phyloP scores from a whole-genome alignment of 345 rosid species.

The Eucalyptus brandiana region DNA sequence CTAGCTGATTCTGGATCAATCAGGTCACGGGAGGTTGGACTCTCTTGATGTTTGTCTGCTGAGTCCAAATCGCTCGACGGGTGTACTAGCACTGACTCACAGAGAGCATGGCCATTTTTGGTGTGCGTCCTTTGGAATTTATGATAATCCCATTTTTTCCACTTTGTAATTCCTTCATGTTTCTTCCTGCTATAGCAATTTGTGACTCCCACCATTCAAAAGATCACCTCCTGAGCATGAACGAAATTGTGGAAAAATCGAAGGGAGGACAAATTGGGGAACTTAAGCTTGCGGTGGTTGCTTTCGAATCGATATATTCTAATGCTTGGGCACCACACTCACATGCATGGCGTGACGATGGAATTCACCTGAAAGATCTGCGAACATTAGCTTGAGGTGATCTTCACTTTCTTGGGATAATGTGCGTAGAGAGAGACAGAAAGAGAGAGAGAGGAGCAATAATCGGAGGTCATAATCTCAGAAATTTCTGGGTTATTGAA shows the following conservation, averaged over 20 bases:
- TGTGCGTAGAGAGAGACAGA: neutral
- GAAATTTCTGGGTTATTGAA: neutral
- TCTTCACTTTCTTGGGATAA: neutral
- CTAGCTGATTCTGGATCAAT: neutral
- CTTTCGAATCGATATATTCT: neutral
- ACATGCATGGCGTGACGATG: neutral
- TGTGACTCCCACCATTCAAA: neutral
- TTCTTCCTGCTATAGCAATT: neutral
- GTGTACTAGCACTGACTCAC: neutral
- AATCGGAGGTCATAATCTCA: neutral
- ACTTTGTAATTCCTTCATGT: neutral
- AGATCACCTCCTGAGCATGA: neutral
- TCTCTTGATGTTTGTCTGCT: neutral
- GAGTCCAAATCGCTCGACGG: neutral
- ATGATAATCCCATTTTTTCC: neutral
- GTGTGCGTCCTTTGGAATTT: neutral
- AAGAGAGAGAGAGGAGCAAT: neutral
- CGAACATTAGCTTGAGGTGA: neutral
- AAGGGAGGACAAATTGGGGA: neutral
- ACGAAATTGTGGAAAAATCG: neutral
- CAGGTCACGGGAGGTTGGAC: neutral
- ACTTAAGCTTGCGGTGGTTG: neutral
- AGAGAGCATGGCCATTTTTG: neutral
- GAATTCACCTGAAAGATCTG: neutral
- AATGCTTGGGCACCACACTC: neutral